Conservation (phyloP, 2,329 filamentous ascomycete genomes). For the Colletotrichum sansevieriae region DNA sequence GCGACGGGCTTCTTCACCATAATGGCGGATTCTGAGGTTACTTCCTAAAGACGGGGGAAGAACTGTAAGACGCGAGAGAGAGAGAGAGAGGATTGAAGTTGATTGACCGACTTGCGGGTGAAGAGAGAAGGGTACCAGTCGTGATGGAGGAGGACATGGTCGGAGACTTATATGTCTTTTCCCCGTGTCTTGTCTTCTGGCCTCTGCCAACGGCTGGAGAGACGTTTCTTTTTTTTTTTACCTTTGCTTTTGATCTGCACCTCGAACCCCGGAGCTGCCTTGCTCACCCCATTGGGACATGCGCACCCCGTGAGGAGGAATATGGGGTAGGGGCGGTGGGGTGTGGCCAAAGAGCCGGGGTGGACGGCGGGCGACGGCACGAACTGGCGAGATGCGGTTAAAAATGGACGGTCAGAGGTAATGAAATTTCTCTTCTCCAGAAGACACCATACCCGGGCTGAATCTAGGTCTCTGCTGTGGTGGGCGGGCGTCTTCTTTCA, state of each 20-base stretch:
- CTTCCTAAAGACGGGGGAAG: conserved; percentile 23
- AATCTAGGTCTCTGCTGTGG: conserved; percentile 21
- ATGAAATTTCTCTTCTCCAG: conserved; percentile 25
- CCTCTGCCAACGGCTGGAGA: not conserved
- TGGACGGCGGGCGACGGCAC: conserved; percentile 33
- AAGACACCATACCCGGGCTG: not conserved
- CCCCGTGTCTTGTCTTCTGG: not conserved
- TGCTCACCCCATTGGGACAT: conserved; percentile 35
- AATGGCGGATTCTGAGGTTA: conserved; percentile 17
- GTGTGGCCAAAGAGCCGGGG: conserved; percentile 40
- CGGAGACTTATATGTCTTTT: conserved; percentile 34
- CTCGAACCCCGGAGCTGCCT: conserved; percentile 33
- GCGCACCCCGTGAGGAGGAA: conserved; percentile 27
- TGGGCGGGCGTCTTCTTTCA: conserved; percentile 6
- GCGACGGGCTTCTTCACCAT: conserved; percentile 40
- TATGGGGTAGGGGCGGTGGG: conserved; percentile 27
- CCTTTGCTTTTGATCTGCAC: conserved; percentile 25
- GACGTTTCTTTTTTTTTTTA: conserved; percentile 4
- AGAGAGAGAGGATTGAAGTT: conserved; percentile 25
- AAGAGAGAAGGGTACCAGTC: conserved; percentile 8
- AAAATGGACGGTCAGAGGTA: conserved; percentile 37
- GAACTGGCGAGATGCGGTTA: conserved; percentile 43
- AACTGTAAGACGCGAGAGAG: conserved; percentile 10
- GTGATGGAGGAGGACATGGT: conserved; percentile 3
- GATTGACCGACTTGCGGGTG: conserved; percentile 39